Percentiles rank a stretch among this genome's conserved stretches.
These are phyloP conservation scores for Gynostemma pentaphyllum DNA, from an alignment of 306 rosid species.

Conservation along the genomic window DNA sequence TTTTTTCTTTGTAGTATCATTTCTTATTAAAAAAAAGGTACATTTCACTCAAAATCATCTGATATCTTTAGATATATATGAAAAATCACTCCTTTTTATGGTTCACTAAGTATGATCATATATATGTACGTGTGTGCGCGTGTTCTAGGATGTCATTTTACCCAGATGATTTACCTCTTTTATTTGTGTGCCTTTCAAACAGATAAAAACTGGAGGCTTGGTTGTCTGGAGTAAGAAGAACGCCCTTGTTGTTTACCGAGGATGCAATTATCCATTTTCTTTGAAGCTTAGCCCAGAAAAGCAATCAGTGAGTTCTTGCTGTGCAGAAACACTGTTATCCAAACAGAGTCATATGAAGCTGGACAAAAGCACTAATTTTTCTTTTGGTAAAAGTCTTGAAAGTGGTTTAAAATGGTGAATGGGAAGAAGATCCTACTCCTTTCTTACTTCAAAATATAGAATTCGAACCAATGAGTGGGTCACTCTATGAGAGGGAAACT, in stretches of 20 bases:
- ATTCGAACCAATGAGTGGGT: conserved; percentile 23
- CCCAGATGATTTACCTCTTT: conserved; percentile 8
- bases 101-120: too few relatives aligned
- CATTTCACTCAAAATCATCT: too few relatives aligned
- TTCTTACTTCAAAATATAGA: conserved; percentile 9
- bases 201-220: conserved; percentile 81
- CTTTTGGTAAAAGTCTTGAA: conserved; percentile 13
- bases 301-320: conserved; percentile 3
- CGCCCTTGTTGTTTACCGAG: conserved; percentile 56
- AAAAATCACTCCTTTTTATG: too few relatives aligned
- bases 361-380: conserved; percentile 11
- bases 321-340: conserved; percentile 11
- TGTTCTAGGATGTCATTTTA: background rate
- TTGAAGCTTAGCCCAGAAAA: conserved; percentile 17
- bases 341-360: conserved; percentile 17
- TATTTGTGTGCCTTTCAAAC: conserved; percentile 17
- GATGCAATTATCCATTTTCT: conserved; percentile 27
- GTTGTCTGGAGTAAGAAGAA: conserved; percentile 71
- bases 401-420: conserved; percentile 5
- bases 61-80: too few relatives aligned
- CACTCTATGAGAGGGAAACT: conserved; percentile 72
- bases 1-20: too few relatives aligned
- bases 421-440: conserved; percentile 13
- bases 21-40: too few relatives aligned
- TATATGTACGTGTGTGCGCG: too few relatives aligned